Base-by-base conservation (phyloP, 1,284 basidiomycete species). In the Cutaneotrichosporon sp. region DNA sequence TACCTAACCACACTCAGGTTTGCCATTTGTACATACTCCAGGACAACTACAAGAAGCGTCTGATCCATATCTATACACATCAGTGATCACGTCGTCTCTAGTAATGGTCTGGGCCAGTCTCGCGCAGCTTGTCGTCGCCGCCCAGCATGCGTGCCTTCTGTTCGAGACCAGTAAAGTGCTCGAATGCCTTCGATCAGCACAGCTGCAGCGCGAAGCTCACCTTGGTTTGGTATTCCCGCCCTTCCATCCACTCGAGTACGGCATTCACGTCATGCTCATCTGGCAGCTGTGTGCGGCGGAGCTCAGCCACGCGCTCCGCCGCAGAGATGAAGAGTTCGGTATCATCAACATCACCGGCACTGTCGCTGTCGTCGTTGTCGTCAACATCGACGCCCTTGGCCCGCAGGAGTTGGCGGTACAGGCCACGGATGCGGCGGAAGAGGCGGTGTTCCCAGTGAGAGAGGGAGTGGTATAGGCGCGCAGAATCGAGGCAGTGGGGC, bases 401-500 rank as follows among this genome's bases (percentile, higher is more conserved):
- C 2, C 56, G 38, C 10, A 63, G 38, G 9, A 63, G 56, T 10
- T 63, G 51, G n/a, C 56, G 49, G 50, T 63, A 63, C 47, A 58
- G 50, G 8, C 38, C 22, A 5, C 42, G 46, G 10, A 63, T 31
- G 38, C 56, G 50, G 16, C 30, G 50, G 40, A 42, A 63, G n/a
- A 63, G 31, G 4, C 16, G 13, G 38, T 63, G 36, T 31, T 63
- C 61, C 61, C 61, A 63, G 56, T 63, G 61, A 3, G 56, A 53
- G 11, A 63, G 56, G 11, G 14, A 9, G 50, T 63, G 61, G 56
- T 40, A 63, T 2, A 58, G 61, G 4, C 40, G 34, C 13, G 61
- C 36, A 8, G 34, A 36, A 13, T 18, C 26, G 2, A 51, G 38
- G 58, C 58, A 60, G 13, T 60, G 58, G 10, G 58, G 49, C 11